A percentile compares a stretch with the other conserved stretches of the same genome.
Conservation (phyloP, 441 rosid genomes). For the Metrosideros polymorpha region DNA sequence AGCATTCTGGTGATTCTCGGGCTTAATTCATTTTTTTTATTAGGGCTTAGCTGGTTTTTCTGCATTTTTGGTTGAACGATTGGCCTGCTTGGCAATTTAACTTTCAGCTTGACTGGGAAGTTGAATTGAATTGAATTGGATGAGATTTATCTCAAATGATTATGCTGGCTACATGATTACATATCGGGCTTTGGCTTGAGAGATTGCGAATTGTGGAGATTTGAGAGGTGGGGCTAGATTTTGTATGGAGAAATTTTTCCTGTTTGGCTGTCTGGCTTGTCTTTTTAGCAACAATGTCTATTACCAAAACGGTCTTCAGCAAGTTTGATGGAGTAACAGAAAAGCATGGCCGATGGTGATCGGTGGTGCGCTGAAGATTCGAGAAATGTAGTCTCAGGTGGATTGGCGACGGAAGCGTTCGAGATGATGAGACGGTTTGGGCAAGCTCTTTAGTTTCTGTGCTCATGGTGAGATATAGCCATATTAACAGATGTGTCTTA, state of each 20-base stretch:
- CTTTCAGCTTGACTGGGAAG: background rate
- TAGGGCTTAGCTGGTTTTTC: background rate
- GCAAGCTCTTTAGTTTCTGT: background rate
- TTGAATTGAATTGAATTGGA: background rate
- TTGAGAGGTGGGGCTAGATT: background rate
- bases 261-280: background rate
- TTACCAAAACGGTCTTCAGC: background rate
- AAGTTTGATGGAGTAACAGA: background rate
- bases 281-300: background rate
- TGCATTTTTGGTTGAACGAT: background rate
- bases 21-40: background rate
- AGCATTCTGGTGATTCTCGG: background rate
- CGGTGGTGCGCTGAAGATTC: background rate
- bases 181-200: fast-evolving
- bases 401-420: background rate
- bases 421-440: fast-evolving
- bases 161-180: background rate
- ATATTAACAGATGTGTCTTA: background rate
- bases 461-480: background rate
- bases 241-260: fast-evolving
- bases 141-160: background rate
- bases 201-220: background rate
- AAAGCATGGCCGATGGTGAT: background rate
- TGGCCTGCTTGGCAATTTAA: background rate
- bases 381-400: background rate